These are phyloP conservation scores for Maudiozyma pseudohumilis DNA, from an alignment of 805 yeast species.

Conservation along the genomic window DNA sequence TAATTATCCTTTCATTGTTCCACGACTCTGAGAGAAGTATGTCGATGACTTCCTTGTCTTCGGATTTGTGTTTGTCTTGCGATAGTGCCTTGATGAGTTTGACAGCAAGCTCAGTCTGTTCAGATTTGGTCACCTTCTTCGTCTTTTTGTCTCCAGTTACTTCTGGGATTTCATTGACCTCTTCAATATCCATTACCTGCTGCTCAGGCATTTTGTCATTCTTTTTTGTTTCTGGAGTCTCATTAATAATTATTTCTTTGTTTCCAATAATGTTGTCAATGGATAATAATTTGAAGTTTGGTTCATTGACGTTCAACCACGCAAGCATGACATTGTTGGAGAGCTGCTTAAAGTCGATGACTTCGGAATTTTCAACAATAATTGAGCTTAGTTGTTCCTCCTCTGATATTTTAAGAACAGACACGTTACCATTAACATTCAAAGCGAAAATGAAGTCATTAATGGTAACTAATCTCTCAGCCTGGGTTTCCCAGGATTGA, in stretches of 20 bases:
- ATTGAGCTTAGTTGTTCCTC: constrained; percentile 29
- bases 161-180: constrained; percentile 22
- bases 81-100: constrained; percentile 21
- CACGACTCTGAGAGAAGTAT: constrained; percentile 17
- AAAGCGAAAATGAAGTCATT: constrained; percentile 15
- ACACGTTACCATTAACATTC: constrained; percentile 15
- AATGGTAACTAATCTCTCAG: constrained; percentile 13
- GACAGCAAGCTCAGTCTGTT: constrained; percentile 21
- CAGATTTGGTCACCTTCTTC: constrained; percentile 18
- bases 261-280: constrained; percentile 14
- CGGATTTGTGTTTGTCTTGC: constrained; percentile 17
- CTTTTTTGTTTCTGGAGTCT: constrained; percentile 10
- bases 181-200: constrained; percentile 7
- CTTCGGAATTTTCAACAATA: constrained; percentile 19
- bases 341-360: constrained; percentile 18
- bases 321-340: constrained; percentile 23
- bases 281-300: constrained; percentile 27
- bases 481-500: constrained; percentile 18
- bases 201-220: neutral
- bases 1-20: constrained; percentile 22
- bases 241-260: constrained; percentile 23
- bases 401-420: constrained; percentile 25
- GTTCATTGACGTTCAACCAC: constrained; percentile 33
- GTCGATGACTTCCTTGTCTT: constrained; percentile 19
- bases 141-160: constrained; percentile 1